Evolutionary conservation across 2,329 filamentous ascomycete genomes (phyloP), one percentile per base, ranked within the genome.

Genomic region (Monilinia polystroma): DNA sequence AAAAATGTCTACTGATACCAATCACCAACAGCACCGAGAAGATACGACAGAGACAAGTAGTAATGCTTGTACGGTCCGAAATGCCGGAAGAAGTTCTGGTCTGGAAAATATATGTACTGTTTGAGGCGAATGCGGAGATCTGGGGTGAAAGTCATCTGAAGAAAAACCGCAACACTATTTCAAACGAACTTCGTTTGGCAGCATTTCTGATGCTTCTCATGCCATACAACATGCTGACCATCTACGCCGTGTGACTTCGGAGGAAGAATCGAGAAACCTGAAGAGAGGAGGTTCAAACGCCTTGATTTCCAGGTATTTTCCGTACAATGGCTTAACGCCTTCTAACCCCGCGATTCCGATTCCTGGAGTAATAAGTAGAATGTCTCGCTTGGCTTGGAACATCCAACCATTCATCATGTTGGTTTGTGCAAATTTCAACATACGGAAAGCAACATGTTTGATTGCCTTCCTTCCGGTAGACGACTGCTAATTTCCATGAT

Each of bases 141-240:
- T 62, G 58, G 32, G 58, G 58, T 62, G 51, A 62, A 26, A 62
- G 58, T 51, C 58, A 62, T 41, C 58, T 41, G 58, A 62, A 62
- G 32, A 26, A 38, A 56, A 60, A 62, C 12, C 20, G 51, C 45
- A 60, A 51, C 58, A 60, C 29, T 38, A 51, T 26, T 60, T 38
- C 45, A 38, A 60, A 26, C 45, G 14, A 51, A 29, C 58, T 62
- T 62, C 45, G 12, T 26, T 12, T 51, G 35, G 58, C 45, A 49
- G 26, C 29, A 29, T 60, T 51, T 51, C 45, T 60, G 20, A 26
- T 51, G n/a, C 16, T 26, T 41, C 47, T 62, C 32, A 43, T 38
- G 58, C 45, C 16, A 45, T 51, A 62, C 58, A 38, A 10, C 58
- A 52, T 62, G 29, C 26, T 62, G 45, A 51, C 51, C 45, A 38